Evolutionary conservation across 352 stramenopile species (phyloP).

Genomic region (Globisporangium sylvaticum): DNA sequence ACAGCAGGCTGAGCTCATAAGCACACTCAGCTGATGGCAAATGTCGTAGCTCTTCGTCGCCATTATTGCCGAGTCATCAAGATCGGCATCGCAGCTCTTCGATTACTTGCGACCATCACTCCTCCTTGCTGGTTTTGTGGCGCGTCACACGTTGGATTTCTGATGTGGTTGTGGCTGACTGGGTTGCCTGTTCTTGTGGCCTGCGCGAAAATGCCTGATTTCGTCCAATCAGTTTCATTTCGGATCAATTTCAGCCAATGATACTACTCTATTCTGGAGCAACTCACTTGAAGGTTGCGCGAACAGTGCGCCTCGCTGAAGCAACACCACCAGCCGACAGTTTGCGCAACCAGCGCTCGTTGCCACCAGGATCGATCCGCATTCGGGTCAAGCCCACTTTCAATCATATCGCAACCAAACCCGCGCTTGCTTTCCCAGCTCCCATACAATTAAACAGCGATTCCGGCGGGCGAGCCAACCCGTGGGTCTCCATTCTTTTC

Average conservation of each 20-base stretch:
- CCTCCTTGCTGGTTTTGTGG: background rate
- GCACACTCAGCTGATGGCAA: background rate
- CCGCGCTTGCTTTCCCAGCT: background rate
- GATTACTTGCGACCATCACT: background rate
- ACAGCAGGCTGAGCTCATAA: background rate
- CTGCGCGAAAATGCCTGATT: background rate
- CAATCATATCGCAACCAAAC: background rate
- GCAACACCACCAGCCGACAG: background rate
- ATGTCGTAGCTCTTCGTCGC: background rate
- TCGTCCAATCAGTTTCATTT: background rate
- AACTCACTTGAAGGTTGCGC: background rate
- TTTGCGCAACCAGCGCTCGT: constrained; percentile 5
- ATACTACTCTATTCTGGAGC: background rate
- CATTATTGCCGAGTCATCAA: background rate
- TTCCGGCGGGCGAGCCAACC: background rate
- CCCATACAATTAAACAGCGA: constrained; percentile 12
- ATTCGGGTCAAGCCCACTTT: background rate
- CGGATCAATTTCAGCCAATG: background rate
- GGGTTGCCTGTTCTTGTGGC: constrained; percentile 3
- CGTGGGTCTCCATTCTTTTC: background rate
- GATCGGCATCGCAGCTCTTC: background rate
- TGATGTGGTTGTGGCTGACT: background rate
- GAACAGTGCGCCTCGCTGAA: background rate
- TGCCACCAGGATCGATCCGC: background rate
- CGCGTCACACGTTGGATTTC: background rate